Evolutionary conservation across 768 basidiomycete genomes (phyloP), one percentile per base, ranked within the genome.

Genomic region (Clitopilus passeckerianus): DNA sequence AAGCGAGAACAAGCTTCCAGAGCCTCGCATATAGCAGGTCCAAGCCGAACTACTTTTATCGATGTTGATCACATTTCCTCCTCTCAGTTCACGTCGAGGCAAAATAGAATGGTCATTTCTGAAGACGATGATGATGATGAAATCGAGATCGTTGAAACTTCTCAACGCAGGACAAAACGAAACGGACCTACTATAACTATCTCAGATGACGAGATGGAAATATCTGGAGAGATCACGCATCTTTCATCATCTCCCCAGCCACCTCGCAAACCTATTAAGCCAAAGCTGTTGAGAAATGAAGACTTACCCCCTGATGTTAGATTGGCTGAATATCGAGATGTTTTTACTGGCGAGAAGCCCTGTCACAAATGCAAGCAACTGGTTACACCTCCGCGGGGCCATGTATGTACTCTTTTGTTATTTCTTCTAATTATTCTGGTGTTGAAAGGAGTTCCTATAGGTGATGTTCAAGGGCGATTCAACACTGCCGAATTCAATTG

Each of bases 311-410:
- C 77, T 18, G 73, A 78, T 43, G 63, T 68, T 60, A 67, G 59
- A 34, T 64, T 81, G n/a, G 58, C 64, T 8, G 61, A 66, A 20
- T 74, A 72, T 62, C 70, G 71, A 27, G 64, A 68, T 24, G 23
- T 80, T 15, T 81, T 81, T 59, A 74, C 64, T 4, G 66, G 60
- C n/a, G 65, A 64, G 22, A 70, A 74, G 61, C 52, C 50, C 12
- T 82, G 81, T 57, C 63, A 70, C 7, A 73, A 74, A 34, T 82
- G 80, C 54, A 66, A 69, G 16, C 65, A 66, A 8, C 37, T 59
- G 1, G 67, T 81, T 5, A 59, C 66, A 18, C 74, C 78, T 56
- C 77, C 79, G 14, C 72, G 77, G 44, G 79, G 78, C 43, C 72
- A 68, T 62, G 80, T 81, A 70, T 10, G 37, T 66, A 79, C 27